Conservation (phyloP, 140 eudicot genomes). For the Bidens hawaiensis region DNA sequence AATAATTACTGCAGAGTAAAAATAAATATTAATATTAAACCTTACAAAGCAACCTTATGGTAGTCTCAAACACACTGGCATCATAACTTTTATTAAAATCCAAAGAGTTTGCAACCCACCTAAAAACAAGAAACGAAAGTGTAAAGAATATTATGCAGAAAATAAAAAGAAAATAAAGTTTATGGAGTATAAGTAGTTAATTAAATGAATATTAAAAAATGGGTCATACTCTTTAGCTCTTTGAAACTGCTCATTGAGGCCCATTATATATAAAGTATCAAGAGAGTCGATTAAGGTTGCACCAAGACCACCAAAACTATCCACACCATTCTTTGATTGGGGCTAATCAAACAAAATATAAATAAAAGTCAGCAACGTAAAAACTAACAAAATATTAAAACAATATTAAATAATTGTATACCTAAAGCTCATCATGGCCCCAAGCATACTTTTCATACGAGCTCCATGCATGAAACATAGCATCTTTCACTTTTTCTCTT, state of each 20-base stretch:
- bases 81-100: conserved; percentile 87
- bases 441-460: conserved; percentile 98
- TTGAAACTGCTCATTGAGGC: conserved; percentile 83
- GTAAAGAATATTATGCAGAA: not conserved
- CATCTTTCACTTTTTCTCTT: conserved; percentile 87
- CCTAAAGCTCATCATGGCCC: conserved; percentile 99
- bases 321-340: conserved; percentile 77
- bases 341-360: conserved; percentile 49
- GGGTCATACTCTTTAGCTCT: conserved; percentile 76
- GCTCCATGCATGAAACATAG: conserved; percentile 98
- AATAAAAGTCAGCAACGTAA: not conserved
- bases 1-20: conserved; percentile 1
- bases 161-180: not conserved
- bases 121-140: conserved; percentile 30
- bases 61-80: conserved; percentile 95
- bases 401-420: conserved; percentile 9
- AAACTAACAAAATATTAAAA: not conserved
- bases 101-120: conserved; percentile 86
- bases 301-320: conserved; percentile 99
- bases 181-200: not conserved
- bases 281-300: conserved; percentile 84
- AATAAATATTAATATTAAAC: conserved; percentile 38
- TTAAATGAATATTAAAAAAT: conserved; percentile 8
- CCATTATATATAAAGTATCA: conserved; percentile 91
- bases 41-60: conserved; percentile 92